These are phyloP conservation scores for Boletus vermiculosoides DNA, from an alignment of 768 basidiomycete species.

Conservation along the genomic window DNA sequence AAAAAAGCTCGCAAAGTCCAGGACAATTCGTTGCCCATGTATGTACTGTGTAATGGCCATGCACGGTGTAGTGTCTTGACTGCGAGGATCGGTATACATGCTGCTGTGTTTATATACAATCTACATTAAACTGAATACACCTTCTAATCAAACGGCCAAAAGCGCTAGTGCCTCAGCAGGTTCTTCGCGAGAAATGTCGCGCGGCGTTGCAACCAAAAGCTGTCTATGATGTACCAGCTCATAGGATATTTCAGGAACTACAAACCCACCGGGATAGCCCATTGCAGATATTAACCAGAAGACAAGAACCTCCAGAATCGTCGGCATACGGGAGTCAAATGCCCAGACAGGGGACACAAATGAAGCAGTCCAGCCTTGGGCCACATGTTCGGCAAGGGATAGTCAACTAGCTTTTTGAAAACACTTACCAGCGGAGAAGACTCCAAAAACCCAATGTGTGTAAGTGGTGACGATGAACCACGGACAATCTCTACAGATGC, in stretches of 20 bases:
- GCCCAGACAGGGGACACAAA: slow-evolving; percentile 49
- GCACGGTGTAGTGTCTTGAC: background rate
- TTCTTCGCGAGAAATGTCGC: slow-evolving; percentile 25
- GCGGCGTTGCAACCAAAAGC: slow-evolving; percentile 26
- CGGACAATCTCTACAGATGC: slow-evolving; percentile 33
- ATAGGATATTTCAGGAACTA: slow-evolving; percentile 24
- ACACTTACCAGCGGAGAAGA: slow-evolving; percentile 39
- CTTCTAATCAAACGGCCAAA: slow-evolving; percentile 9
- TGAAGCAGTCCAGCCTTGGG: slow-evolving; percentile 51
- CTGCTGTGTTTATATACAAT: background rate
- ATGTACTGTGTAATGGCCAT: background rate
- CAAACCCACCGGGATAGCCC: slow-evolving; percentile 35
- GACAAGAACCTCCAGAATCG: slow-evolving; percentile 48
- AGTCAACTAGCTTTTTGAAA: background rate
- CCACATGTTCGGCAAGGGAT: slow-evolving; percentile 2
- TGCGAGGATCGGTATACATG: background rate
- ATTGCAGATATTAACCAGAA: slow-evolving; percentile 60
- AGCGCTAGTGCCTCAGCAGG: slow-evolving; percentile 22
- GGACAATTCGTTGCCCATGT: background rate
- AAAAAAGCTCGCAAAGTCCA: background rate
- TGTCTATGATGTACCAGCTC: slow-evolving; percentile 22
- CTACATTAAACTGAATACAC: background rate
- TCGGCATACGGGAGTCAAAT: slow-evolving; percentile 42
- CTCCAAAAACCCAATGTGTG: slow-evolving; percentile 43
- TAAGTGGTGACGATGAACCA: slow-evolving; percentile 46